Evolutionary conservation across 768 basidiomycete species (phyloP).

Genomic region (Suillus subluteus): DNA sequence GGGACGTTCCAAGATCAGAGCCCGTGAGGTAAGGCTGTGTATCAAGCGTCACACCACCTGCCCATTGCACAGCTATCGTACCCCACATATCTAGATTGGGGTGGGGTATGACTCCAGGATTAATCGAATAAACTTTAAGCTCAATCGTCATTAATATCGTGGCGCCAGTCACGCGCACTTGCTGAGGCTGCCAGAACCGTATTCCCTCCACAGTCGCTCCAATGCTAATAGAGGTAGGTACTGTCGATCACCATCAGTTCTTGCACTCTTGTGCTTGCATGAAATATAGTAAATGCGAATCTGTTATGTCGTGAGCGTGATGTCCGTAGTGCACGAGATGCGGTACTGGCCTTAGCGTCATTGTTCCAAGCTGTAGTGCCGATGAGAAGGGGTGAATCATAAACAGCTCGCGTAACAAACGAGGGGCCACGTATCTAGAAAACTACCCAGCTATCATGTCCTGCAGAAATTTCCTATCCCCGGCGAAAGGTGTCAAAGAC

Average conservation of each 20-base stretch:
- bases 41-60: background rate
- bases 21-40: background rate
- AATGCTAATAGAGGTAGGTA: background rate
- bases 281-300: background rate
- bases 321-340: background rate
- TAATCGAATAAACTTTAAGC: background rate
- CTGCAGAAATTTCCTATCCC: background rate
- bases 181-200: background rate
- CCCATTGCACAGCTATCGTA: background rate
- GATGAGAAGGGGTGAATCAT: background rate
- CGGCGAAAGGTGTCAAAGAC: background rate
- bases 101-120: background rate
- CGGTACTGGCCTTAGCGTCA: background rate
- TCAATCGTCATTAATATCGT: background rate
- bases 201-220: background rate
- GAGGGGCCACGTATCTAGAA: background rate
- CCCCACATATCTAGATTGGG: background rate
- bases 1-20: background rate
- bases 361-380: background rate
- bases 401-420: background rate
- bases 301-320: background rate
- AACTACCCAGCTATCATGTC: background rate
- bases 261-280: background rate
- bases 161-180: background rate
- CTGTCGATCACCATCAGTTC: background rate